Base-by-base conservation (phyloP, 352 stramenopile genomes). In the Pythium periplocum region DNA sequence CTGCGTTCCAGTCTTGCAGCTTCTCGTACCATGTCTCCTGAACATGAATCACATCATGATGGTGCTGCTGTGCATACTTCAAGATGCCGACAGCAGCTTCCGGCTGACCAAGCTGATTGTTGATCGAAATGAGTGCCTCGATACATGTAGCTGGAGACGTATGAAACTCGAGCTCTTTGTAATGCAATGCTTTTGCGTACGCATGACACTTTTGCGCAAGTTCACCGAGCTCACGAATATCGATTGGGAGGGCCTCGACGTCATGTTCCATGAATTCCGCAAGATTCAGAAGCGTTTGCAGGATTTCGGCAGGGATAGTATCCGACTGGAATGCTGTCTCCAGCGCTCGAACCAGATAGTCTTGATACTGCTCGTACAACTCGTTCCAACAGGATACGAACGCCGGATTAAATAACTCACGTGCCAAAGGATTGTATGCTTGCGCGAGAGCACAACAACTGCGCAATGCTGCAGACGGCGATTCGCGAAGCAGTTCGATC, bases 231-330 rank as follows among this genome's bases (percentile, higher is more conserved):
- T 98, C 86, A 3, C 87, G 80, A 55, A 98, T 98, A 59, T 98
- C 83, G 48, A 99, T 99, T 2, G 96, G 95, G 48, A 99, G 73
- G 5, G 83, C 80, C 61, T 97, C 87, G 39, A 98, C 93, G 57
- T 99, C 95, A 53, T 98, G 94, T 66, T 99, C 97, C 94, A 99
- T 98, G 59, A 99, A 99, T 76, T 99, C 97, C 4, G 94, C 96
- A 6, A 99, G 70, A 65, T 99, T 98, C 6, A 99, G 66, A 31
- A 99, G 69, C 34, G 88, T 90, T 58, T 98, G 95, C 33, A 99
- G 59, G 51, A 99, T 99, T 66, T 99, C 96, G 11, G 96, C 91
- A 0, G 96, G 97, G 5, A 95, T 93, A 10, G 72, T 86, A 32
- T 96, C 78, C 42, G 74, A 93, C 61, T 96, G 83, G 47, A 99